These are phyloP conservation scores for Boletus sp. DNA, from an alignment of 768 basidiomycete genomes.

Conservation along the genomic window DNA sequence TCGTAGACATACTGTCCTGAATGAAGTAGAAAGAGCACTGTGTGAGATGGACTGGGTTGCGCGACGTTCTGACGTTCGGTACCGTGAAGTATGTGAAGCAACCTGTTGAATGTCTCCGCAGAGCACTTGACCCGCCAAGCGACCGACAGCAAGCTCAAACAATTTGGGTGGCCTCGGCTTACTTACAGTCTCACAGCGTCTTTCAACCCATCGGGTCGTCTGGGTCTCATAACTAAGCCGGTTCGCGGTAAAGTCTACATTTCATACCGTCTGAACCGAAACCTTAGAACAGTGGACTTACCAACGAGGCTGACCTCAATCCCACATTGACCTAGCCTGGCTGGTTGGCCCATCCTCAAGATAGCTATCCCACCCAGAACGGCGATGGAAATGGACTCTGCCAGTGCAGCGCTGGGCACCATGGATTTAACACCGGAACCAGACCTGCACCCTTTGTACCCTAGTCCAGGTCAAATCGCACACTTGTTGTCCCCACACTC, in stretches of 20 bases:
- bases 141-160: not conserved
- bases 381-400: constrained; percentile 28
- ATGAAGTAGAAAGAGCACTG: not conserved
- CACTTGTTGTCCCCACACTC: constrained; percentile 63
- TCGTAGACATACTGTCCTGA: constrained; percentile 42
- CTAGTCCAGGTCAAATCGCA: constrained; percentile 58
- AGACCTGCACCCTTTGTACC: constrained; percentile 77
- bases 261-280: constrained; percentile 19
- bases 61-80: not conserved
- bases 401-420: constrained; percentile 24
- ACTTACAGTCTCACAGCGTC: constrained; percentile 4
- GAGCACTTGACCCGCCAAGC: not conserved
- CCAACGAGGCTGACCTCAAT: constrained; percentile 5
- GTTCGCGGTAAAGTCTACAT: constrained; percentile 4
- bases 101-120: not conserved
- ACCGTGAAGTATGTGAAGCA: not conserved
- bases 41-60: not conserved
- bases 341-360: constrained; percentile 8
- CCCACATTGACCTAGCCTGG: constrained; percentile 1
- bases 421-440: constrained; percentile 70
- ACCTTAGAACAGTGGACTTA: constrained; percentile 5
- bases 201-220: constrained; percentile 1
- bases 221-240: constrained; percentile 1
- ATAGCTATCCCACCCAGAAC: constrained; percentile 1
- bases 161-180: not conserved